Percentiles rank a stretch among this genome's conserved stretches.
These are phyloP conservation scores for Graphiopsis chlorocephala DNA, from an alignment of 2,329 filamentous ascomycete genomes.

Conservation along the genomic window DNA sequence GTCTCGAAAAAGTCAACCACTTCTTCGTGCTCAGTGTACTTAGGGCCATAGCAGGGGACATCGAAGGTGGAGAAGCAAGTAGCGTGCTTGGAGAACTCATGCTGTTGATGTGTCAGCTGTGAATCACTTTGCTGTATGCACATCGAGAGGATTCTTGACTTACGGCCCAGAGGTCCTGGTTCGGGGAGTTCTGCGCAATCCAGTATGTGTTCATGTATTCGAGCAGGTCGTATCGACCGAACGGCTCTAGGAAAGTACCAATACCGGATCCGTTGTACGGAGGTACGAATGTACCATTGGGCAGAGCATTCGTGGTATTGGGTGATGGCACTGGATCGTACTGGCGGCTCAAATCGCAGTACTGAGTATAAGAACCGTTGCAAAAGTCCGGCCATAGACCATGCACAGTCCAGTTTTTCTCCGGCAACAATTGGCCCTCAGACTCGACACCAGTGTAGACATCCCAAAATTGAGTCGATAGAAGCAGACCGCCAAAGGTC, in stretches of 20 bases:
- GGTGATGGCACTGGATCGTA: constrained; percentile 59
- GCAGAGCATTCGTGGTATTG: constrained; percentile 60
- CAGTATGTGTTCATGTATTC: constrained; percentile 66
- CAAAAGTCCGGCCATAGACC: constrained; percentile 58
- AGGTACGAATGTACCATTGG: constrained; percentile 52
- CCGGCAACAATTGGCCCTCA: constrained; percentile 57
- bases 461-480: constrained; percentile 64
- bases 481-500: constrained; percentile 61
- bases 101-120: constrained; percentile 27
- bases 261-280: constrained; percentile 59
- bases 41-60: constrained; percentile 61
- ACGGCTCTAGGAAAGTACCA: constrained; percentile 56
- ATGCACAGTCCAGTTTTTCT: constrained; percentile 58
- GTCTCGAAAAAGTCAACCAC: constrained; percentile 64
- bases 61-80: constrained; percentile 68
- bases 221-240: constrained; percentile 59
- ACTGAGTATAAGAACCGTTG: constrained; percentile 62
- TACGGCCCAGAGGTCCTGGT: constrained; percentile 58
- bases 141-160: background rate
- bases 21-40: constrained; percentile 56
- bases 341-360: constrained; percentile 63
- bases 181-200: constrained; percentile 57
- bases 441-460: constrained; percentile 61
- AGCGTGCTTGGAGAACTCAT: constrained; percentile 64
- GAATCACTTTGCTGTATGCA: background rate